These are phyloP conservation scores for Penicillium sp. DNA, from an alignment of 2,329 filamentous ascomycete genomes.

Conservation along the genomic window DNA sequence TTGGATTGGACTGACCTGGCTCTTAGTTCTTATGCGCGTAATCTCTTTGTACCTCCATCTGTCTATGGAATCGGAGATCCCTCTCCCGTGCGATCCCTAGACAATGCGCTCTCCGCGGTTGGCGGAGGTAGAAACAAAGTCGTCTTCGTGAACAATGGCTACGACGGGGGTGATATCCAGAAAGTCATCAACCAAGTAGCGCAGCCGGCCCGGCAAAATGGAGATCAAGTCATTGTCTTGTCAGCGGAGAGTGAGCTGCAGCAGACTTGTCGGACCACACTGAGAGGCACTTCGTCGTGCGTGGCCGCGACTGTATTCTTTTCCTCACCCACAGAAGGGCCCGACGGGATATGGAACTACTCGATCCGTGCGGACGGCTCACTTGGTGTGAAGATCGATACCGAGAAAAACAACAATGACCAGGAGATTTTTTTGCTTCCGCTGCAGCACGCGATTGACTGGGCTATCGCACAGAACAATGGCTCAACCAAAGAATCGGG, in stretches of 20 bases:
- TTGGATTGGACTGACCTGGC: not conserved
- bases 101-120: slow-evolving; percentile 56
- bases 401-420: slow-evolving; percentile 62
- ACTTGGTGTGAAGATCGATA: slow-evolving; percentile 60
- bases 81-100: slow-evolving; percentile 57
- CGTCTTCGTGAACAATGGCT: slow-evolving; percentile 71
- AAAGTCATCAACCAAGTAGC: slow-evolving; percentile 61
- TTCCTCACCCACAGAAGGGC: slow-evolving; percentile 67
- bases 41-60: slow-evolving; percentile 74
- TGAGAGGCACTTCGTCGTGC: slow-evolving; percentile 64
- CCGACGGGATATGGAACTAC: slow-evolving; percentile 71
- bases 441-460: slow-evolving; percentile 71
- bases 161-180: slow-evolving; percentile 64
- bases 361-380: slow-evolving; percentile 70
- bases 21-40: slow-evolving; percentile 62
- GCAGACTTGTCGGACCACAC: slow-evolving; percentile 56
- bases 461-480: slow-evolving; percentile 58
- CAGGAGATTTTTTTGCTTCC: slow-evolving; percentile 72
- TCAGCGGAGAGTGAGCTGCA: slow-evolving; percentile 54
- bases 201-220: slow-evolving; percentile 49
- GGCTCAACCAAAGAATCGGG: slow-evolving; percentile 34
- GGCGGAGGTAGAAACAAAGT: slow-evolving; percentile 60
- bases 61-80: slow-evolving; percentile 65
- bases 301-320: slow-evolving; percentile 70
- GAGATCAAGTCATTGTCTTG: slow-evolving; percentile 45